Conservation (phyloP, 305 asterid genomes). For the Fraxinus floribunda region DNA sequence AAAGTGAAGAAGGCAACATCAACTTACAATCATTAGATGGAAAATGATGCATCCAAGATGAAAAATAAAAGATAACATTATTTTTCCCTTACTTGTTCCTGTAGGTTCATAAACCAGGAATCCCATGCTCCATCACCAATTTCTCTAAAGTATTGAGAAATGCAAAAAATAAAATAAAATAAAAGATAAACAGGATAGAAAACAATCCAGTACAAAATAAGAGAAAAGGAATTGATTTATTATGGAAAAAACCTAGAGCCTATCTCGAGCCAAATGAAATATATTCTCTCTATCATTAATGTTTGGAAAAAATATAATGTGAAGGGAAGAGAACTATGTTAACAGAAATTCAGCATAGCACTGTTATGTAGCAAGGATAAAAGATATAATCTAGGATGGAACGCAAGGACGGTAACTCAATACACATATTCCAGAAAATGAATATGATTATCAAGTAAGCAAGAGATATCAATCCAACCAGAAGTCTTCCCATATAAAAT, state of each 20-base stretch:
- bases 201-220: background rate
- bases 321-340: background rate
- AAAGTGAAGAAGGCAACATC: slow-evolving; percentile 24
- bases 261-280: background rate
- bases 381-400: background rate
- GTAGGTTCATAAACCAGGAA: slow-evolving; percentile 88
- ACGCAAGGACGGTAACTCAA: background rate
- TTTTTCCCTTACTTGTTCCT: slow-evolving; percentile 56
- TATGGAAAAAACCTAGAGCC: background rate
- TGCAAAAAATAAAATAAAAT: background rate
- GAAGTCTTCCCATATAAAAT: background rate
- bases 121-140: slow-evolving; percentile 92
- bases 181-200: background rate
- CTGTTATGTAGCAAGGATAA: background rate
- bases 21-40: slow-evolving; percentile 23
- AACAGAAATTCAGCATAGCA: background rate
- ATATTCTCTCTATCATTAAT: background rate
- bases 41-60: slow-evolving; percentile 9
- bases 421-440: background rate
- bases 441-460: background rate
- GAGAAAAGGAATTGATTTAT: background rate
- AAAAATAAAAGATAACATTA: slow-evolving; percentile 7
- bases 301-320: background rate
- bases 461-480: background rate
- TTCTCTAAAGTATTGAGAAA: slow-evolving; percentile 49